These are phyloP conservation scores for Ophidiomyces ophidiicola DNA, from an alignment of 2,329 filamentous ascomycete species.

Conservation along the genomic window DNA sequence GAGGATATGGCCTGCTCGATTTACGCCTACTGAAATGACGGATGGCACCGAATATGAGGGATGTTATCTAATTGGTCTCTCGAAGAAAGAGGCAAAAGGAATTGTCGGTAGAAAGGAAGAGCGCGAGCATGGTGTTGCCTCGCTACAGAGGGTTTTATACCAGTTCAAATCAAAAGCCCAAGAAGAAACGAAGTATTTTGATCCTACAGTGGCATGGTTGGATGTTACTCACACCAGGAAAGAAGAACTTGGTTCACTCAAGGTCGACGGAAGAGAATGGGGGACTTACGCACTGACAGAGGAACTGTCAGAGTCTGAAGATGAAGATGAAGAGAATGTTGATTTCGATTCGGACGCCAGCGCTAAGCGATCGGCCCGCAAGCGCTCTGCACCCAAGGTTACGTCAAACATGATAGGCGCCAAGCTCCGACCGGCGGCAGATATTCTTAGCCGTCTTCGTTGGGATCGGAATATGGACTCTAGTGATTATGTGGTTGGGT, in stretches of 20 bases:
- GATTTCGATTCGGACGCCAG: conserved; percentile 6
- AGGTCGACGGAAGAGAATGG: conserved; percentile 15
- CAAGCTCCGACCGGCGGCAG: conserved; percentile 22
- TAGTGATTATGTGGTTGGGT: conserved; percentile 40
- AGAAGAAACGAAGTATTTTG: conserved; percentile 26
- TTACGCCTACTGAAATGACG: conserved; percentile 32
- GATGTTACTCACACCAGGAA: conserved; percentile 23
- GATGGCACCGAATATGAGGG: conserved; percentile 43
- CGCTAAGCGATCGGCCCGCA: background rate
- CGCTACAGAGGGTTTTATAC: conserved; percentile 30
- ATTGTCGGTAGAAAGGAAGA: conserved; percentile 24
- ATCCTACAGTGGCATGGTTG: conserved; percentile 26
- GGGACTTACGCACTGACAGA: conserved; percentile 8
- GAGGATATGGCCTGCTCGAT: conserved; percentile 52
- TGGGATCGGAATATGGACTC: conserved; percentile 39
- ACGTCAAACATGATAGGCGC: background rate
- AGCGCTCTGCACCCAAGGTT: conserved; percentile 1
- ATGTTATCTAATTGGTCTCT: conserved; percentile 50
- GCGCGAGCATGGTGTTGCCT: conserved; percentile 32
- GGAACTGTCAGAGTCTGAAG: conserved; percentile 11
- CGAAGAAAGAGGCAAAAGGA: conserved; percentile 14
- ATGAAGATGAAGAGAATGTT: conserved; percentile 11
- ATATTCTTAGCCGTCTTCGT: conserved; percentile 39
- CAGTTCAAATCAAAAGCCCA: conserved; percentile 27
- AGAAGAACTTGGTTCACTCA: conserved; percentile 13